A percentile compares a stretch with the other conserved stretches of the same genome.
phyloP scores from a whole-genome alignment of 306 rosid genomes.

The Lathyrus sativus region DNA sequence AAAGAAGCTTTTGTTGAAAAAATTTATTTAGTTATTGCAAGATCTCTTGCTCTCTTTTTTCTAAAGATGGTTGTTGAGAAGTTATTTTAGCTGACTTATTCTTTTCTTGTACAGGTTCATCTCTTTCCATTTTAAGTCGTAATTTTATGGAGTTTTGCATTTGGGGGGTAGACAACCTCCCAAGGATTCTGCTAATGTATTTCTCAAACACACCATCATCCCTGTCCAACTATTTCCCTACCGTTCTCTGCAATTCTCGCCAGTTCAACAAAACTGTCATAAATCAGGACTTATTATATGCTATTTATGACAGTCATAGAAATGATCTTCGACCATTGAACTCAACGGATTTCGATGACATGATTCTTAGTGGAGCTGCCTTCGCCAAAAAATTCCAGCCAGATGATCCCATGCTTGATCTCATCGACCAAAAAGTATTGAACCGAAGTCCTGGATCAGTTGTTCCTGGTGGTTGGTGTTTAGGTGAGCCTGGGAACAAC shows the following conservation, averaged over 20 bases:
- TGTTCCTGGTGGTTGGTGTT: constrained; percentile 97
- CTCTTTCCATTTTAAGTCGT: constrained; percentile 73
- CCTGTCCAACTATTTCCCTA: constrained; percentile 77
- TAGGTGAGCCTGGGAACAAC: constrained; percentile 72
- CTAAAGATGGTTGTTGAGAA: background rate
- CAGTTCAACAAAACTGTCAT: constrained; percentile 72
- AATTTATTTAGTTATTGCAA: background rate
- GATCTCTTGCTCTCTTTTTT: background rate
- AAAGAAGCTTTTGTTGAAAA: background rate
- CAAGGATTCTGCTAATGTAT: constrained; percentile 84
- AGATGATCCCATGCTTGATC: constrained; percentile 73
- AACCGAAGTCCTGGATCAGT: constrained; percentile 49
- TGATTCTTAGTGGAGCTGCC: constrained; percentile 80
- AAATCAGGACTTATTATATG: constrained; percentile 68
- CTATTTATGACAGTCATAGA: constrained; percentile 43
- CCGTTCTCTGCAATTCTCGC: constrained; percentile 78
- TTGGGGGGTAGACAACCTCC: constrained; percentile 83
- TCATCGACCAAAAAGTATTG: constrained; percentile 70
- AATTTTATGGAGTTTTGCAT: constrained; percentile 80
- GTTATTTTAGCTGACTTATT: background rate
- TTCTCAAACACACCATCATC: constrained; percentile 83
- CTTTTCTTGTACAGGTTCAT: constrained; percentile 64
- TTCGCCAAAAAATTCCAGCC: constrained; percentile 59
- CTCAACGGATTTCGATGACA: constrained; percentile 56
- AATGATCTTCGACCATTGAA: constrained; percentile 49